phyloP scores from a whole-genome alignment of 2,329 filamentous ascomycete genomes.

The Phialophora verrucosa region DNA sequence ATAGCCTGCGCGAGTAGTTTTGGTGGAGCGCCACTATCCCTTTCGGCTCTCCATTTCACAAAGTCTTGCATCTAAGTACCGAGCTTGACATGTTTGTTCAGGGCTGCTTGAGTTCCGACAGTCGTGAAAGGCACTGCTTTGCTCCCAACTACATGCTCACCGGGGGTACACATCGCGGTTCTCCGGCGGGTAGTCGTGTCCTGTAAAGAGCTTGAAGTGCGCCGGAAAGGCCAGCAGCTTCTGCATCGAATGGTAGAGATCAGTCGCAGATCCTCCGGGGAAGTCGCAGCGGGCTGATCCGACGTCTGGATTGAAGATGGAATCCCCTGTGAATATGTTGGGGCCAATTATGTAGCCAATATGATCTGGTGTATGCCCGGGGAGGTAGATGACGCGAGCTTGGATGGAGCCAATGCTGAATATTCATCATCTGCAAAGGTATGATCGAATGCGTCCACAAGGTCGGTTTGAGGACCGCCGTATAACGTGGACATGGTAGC shows the following conservation, averaged over 20 bases:
- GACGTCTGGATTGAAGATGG: slow-evolving; percentile 60
- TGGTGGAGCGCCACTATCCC: slow-evolving; percentile 43
- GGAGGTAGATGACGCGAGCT: slow-evolving; percentile 61
- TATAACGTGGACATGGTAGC: slow-evolving; percentile 60
- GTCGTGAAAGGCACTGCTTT: slow-evolving; percentile 44
- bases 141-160: slow-evolving; percentile 13
- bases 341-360: slow-evolving; percentile 64
- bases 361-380: slow-evolving; percentile 68
- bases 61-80: slow-evolving; percentile 44
- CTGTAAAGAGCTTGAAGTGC: slow-evolving; percentile 58
- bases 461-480: slow-evolving; percentile 53
- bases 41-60: slow-evolving; percentile 41
- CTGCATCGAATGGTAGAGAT: slow-evolving; percentile 54
- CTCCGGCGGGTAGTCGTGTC: slow-evolving; percentile 58
- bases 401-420: slow-evolving; percentile 60
- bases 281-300: slow-evolving; percentile 62
- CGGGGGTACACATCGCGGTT: slow-evolving; percentile 43
- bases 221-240: slow-evolving; percentile 52
- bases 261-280: slow-evolving; percentile 56
- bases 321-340: slow-evolving; percentile 60
- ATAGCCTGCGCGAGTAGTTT: slow-evolving; percentile 47
- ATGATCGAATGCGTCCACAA: slow-evolving; percentile 57
- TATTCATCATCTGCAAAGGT: slow-evolving; percentile 62
- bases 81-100: slow-evolving; percentile 47
- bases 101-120: slow-evolving; percentile 44